Percentiles rank a stretch among this genome's conserved stretches.
These are phyloP conservation scores for Populus davidiana DNA, from an alignment of 345 rosid genomes.

Conservation along the genomic window DNA sequence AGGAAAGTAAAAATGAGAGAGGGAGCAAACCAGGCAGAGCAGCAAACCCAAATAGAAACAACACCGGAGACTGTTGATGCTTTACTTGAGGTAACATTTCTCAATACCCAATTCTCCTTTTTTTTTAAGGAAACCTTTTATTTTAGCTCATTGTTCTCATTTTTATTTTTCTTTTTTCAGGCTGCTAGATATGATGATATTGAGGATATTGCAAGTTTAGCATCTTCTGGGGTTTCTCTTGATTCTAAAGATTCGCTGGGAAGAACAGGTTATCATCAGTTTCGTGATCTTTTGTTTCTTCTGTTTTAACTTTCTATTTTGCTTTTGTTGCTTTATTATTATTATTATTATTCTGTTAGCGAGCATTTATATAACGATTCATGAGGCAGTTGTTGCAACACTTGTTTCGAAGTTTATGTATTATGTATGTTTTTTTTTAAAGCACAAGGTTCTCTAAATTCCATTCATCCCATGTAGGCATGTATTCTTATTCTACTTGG, in stretches of 20 bases:
- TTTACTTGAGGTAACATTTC: constrained; percentile 50
- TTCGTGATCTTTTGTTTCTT: background rate
- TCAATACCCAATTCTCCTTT: background rate
- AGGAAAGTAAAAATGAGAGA: constrained; percentile 33
- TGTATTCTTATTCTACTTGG: background rate
- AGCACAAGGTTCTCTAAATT: background rate
- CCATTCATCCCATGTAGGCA: background rate
- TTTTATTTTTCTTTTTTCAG: constrained; percentile 31
- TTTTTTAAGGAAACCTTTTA: background rate
- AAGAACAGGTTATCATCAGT: constrained; percentile 58
- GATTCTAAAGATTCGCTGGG: constrained; percentile 79
- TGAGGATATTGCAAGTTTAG: constrained; percentile 63
- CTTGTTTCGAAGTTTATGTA: background rate
- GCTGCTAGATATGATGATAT: constrained; percentile 86
- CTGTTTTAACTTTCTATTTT: background rate
- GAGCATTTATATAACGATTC: too few species aligned
- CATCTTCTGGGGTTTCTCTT: constrained; percentile 61
- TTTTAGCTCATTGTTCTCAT: background rate
- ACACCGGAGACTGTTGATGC: constrained; percentile 48
- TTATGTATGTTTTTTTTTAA: too few species aligned
- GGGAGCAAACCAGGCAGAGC: constrained; percentile 26
- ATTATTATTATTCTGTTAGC: background rate
- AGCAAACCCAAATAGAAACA: constrained; percentile 10
- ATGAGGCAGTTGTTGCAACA: background rate
- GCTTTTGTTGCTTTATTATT: background rate